A percentile compares a stretch with the other conserved stretches of the same genome.
Conservation (phyloP, 2,329 filamentous ascomycete species). For the Clonostachys byssicola region DNA sequence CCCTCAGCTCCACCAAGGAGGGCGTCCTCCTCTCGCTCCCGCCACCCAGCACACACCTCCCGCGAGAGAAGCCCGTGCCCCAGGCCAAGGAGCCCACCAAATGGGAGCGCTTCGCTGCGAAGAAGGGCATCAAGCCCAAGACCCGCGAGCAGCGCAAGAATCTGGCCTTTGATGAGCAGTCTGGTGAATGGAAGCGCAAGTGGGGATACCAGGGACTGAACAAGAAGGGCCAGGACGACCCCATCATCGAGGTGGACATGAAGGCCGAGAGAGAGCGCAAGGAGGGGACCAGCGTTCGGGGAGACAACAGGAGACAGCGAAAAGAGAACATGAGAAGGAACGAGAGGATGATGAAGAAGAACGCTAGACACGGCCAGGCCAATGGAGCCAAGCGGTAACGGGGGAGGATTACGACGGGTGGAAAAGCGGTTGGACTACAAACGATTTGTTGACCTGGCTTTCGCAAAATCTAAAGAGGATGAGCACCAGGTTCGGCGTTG, state of each 20-base stretch:
- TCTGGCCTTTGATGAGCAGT: conserved; percentile 78
- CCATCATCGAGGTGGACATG: conserved; percentile 89
- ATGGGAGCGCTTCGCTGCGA: conserved; percentile 93
- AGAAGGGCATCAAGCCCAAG: conserved; percentile 95
- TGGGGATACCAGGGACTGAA: conserved; percentile 95
- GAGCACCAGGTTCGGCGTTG: no score
- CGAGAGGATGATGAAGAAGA: conserved; percentile 65
- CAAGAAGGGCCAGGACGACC: conserved; percentile 77
- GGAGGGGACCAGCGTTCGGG: conserved; percentile 56
- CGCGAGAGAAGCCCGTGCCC: conserved; percentile 89
- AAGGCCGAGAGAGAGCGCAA: conserved; percentile 62
- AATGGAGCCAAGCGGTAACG: conserved; percentile 4
- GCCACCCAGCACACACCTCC: conserved; percentile 62
- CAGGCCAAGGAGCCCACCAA: conserved; percentile 79
- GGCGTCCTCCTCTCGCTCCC: conserved; percentile 81
- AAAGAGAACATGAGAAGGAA: conserved; percentile 69
- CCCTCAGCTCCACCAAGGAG: conserved; percentile 63
- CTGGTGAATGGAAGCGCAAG: conserved; percentile 84
- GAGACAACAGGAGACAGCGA: conserved; percentile 59
- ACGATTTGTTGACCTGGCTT: no score
- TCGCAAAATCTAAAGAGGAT: no score
- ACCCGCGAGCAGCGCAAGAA: conserved; percentile 70
- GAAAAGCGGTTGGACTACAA: background rate
- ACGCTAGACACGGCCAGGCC: conserved; percentile 44
- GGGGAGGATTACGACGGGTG: background rate